These are phyloP conservation scores for Melanomma pulvis-pyrius DNA, from an alignment of 495 filamentous ascomycete species.

Conservation along the genomic window DNA sequence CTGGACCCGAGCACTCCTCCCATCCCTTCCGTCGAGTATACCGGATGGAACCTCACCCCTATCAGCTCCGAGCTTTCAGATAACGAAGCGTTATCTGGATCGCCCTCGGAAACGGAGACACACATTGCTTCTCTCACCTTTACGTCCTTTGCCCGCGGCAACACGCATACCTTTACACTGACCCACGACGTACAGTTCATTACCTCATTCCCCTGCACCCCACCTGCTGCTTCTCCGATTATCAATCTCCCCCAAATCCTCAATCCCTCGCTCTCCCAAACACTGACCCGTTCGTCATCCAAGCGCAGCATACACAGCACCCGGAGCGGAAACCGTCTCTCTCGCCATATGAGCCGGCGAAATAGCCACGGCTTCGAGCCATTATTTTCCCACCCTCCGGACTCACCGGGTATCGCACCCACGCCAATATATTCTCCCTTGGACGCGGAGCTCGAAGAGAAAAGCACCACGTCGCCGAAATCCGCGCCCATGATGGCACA, in stretches of 20 bases:
- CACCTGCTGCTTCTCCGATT: constrained; percentile 14
- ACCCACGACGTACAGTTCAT: constrained; percentile 44
- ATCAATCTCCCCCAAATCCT: constrained; percentile 19
- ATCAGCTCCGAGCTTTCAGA: neutral
- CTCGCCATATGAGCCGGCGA: constrained; percentile 16
- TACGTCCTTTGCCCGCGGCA: constrained; percentile 21
- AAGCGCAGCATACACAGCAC: constrained; percentile 27
- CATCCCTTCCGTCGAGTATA: constrained; percentile 23
- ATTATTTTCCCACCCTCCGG: constrained; percentile 29
- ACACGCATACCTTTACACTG: constrained; percentile 33
- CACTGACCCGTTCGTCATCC: constrained; percentile 17
- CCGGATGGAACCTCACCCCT: constrained; percentile 20
- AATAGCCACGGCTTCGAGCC: constrained; percentile 34
- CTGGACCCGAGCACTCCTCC: constrained; percentile 19
- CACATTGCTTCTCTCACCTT: constrained; percentile 41
- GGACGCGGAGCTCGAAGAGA: constrained; percentile 5
- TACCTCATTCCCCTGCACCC: constrained; percentile 43
- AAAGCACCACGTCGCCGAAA: neutral
- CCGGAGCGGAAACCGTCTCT: constrained; percentile 3
- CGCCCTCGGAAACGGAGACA: neutral
- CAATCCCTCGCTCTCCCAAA: constrained; percentile 9
- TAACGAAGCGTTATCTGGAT: neutral
- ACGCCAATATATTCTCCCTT: constrained; percentile 13
- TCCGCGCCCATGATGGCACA: constrained; percentile 35
- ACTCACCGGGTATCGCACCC: constrained; percentile 14